Base-by-base conservation (phyloP, 306 rosid species). In the Citrullus colocynthis region DNA sequence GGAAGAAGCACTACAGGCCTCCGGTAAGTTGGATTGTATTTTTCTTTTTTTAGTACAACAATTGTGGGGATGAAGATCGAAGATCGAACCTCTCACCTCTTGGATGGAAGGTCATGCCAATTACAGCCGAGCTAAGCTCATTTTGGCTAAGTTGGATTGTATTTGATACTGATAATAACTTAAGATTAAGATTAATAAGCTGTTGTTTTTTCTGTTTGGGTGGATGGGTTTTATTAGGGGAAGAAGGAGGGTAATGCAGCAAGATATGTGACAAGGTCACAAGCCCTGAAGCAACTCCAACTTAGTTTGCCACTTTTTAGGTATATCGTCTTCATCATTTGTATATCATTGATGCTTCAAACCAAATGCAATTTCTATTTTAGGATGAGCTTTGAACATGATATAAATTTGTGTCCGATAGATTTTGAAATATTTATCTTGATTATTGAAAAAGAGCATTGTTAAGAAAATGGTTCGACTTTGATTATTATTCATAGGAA, bases 301-400 rank as follows among this genome's bases (percentile, higher is more conserved):
- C 90, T 93, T 82, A 89, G 58, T 65, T 85, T 93, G 55, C 93
- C 97, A 21, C 85, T 90, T 78, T 93, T 91, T 91, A 93, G 98
- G 96, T 91, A 24, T 37, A 32, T n/a, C 4, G 13, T 49, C 54
- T 17, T 49, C 16, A 32, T 32, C 36, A 32, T 32, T 32, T 32
- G 36, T 32, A 32, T 59, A 6, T 12, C 18, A 13, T 15, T 14
- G 6, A 30, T 61, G 30, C 8, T 13, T 42, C 2, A 2, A 30
- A n/a, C 17, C 17, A 12, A 60, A 11, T 44, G 49, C 13, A 0
- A 44, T 44, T 44, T 7, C 13, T 44, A 9, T 44, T 44, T 44
- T 44, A 44, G 12, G 49, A 9, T 2, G 39, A 4, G 4, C 4
- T 36, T 44, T 44, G 49, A 44, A 44, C 49, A 44, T 44, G 49